Conservation (phyloP, 345 rosid genomes). For the Lumnitzera racemosa region DNA sequence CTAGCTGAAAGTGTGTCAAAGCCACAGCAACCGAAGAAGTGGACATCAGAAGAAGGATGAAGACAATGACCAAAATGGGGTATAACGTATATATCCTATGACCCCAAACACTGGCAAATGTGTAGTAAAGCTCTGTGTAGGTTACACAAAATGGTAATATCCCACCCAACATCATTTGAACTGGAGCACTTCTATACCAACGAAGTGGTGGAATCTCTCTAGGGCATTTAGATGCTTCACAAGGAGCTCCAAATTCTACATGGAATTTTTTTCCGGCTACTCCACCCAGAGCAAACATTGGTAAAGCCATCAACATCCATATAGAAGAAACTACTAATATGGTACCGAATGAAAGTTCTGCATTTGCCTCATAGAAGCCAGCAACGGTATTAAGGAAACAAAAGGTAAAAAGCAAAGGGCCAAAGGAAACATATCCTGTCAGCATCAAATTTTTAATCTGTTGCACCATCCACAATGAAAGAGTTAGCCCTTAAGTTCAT, state of each 20-base stretch:
- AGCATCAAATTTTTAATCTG: constrained; percentile 74
- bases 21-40: constrained; percentile 85
- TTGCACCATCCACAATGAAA: not conserved
- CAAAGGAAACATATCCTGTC: constrained; percentile 78
- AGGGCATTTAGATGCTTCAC: constrained; percentile 72
- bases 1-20: constrained; percentile 84
- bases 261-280: constrained; percentile 80
- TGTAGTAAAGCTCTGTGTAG: not conserved
- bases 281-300: constrained; percentile 77
- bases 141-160: not conserved
- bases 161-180: constrained; percentile 51
- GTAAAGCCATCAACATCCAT: constrained; percentile 74
- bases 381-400: constrained; percentile 88
- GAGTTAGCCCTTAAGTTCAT: no score
- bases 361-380: constrained; percentile 66
- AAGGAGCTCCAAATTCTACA: constrained; percentile 74
- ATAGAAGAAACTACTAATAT: constrained; percentile 71
- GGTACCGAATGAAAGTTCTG: constrained; percentile 78
- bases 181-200: constrained; percentile 73
- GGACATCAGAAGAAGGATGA: constrained; percentile 27
- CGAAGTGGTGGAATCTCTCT: constrained; percentile 78
- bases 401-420: constrained; percentile 71
- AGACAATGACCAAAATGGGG: not conserved
- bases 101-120: not conserved
- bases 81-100: not conserved